Conservation (phyloP, 2,329 filamentous ascomycete species). For the Neofusicoccum sp. region DNA sequence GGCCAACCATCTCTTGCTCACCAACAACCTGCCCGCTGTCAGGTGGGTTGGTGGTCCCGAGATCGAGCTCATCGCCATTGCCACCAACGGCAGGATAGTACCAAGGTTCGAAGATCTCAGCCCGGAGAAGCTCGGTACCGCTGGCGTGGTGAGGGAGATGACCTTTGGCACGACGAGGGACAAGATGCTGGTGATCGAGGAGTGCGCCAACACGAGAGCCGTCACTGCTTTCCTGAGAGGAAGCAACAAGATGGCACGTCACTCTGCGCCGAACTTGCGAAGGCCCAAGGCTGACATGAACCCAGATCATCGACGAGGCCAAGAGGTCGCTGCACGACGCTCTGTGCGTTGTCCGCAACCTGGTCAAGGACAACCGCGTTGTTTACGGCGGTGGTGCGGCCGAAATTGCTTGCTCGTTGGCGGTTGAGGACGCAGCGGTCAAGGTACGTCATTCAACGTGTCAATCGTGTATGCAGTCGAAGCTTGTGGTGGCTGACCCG, state of each 20-base stretch:
- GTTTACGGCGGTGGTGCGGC: constrained; percentile 97
- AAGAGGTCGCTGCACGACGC: constrained; percentile 97
- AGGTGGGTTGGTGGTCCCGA: constrained; percentile 98
- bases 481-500: constrained; percentile 9
- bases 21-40: constrained; percentile 93
- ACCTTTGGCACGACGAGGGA: constrained; percentile 95
- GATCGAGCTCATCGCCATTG: constrained; percentile 97
- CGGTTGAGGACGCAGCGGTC: constrained; percentile 90
- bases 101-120: constrained; percentile 94
- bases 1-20: constrained; percentile 93
- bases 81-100: constrained; percentile 96
- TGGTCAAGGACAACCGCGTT: constrained; percentile 93
- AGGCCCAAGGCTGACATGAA: not conserved
- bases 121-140: constrained; percentile 83
- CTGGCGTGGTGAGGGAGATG: constrained; percentile 91
- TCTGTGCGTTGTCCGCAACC: constrained; percentile 93
- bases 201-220: constrained; percentile 95
- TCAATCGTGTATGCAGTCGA: constrained; percentile 3
- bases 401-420: constrained; percentile 94
- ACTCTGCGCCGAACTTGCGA: not conserved
- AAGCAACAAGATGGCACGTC: constrained; percentile 95
- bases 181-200: constrained; percentile 99
- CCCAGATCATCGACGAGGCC: constrained; percentile 94
- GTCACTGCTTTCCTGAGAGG: constrained; percentile 96
- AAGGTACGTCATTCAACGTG: constrained; percentile 51